phyloP scores from a whole-genome alignment of 495 filamentous ascomycete genomes.

The Cairneyella variabilis region DNA sequence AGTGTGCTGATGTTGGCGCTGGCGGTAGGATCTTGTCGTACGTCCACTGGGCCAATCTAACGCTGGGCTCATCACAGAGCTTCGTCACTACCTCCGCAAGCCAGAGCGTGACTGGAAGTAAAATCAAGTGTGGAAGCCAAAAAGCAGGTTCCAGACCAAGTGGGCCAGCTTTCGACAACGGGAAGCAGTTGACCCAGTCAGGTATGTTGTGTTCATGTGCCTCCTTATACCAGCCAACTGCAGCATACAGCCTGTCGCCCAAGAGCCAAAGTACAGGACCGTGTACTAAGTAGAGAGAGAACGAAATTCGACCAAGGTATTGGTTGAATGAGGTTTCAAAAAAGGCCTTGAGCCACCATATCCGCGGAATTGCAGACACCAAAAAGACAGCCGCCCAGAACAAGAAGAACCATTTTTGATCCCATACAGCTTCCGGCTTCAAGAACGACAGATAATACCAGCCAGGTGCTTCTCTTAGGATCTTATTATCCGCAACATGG shows the following conservation, averaged over 20 bases:
- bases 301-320: conserved; percentile 58
- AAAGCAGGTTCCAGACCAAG: conserved; percentile 52
- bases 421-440: conserved; percentile 47
- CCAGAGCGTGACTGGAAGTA: conserved; percentile 54
- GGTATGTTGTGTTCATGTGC: conserved; percentile 30
- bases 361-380: conserved; percentile 45
- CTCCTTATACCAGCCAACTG: conserved; percentile 48
- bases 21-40: conserved; percentile 44
- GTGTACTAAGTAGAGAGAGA: conserved; percentile 53
- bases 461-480: conserved; percentile 34
- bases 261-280: conserved; percentile 49
- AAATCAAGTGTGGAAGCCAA: conserved; percentile 46
- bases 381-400: conserved; percentile 48
- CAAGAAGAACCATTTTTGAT: conserved; percentile 54
- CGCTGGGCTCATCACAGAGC: conserved; percentile 51
- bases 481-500: conserved; percentile 28
- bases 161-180: conserved; percentile 33
- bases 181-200: conserved; percentile 24
- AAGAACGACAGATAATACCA: conserved; percentile 45
- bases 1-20: too few relatives aligned
- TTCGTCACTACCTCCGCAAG: conserved; percentile 52
- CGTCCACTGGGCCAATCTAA: conserved; percentile 49
- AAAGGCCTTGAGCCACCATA: conserved; percentile 44
- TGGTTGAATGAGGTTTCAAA: conserved; percentile 55
- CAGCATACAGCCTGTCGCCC: conserved; percentile 47